Conservation (phyloP, 2,329 filamentous ascomycete species). For the Fusarium sp. region DNA sequence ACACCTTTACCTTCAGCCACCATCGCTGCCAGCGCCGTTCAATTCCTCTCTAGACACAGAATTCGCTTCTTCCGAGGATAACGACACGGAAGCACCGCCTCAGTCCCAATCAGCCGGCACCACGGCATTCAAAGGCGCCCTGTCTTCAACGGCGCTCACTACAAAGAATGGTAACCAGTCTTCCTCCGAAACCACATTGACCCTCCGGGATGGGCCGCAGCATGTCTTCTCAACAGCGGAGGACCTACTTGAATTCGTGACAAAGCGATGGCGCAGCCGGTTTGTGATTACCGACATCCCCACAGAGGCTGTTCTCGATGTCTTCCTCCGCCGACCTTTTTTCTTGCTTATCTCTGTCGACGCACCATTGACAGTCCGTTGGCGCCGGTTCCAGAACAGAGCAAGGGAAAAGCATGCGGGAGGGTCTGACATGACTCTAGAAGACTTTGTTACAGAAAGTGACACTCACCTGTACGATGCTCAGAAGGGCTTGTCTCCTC, state of each 20-base stretch:
- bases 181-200: slow-evolving; percentile 46
- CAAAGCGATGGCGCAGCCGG: slow-evolving; percentile 81
- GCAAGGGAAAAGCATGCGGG: slow-evolving; percentile 37
- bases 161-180: slow-evolving; percentile 46
- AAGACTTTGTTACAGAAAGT: slow-evolving; percentile 68
- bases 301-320: slow-evolving; percentile 78
- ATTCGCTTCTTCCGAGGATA: slow-evolving; percentile 26
- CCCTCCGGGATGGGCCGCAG: slow-evolving; percentile 44
- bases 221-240: slow-evolving; percentile 72
- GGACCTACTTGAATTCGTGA: slow-evolving; percentile 85
- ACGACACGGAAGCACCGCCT: slow-evolving; percentile 19
- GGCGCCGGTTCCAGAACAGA: slow-evolving; percentile 76
- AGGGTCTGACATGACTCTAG: slow-evolving; percentile 58
- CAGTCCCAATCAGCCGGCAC: slow-evolving; percentile 21
- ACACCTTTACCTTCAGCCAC: slow-evolving; percentile 70
- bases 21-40: slow-evolving; percentile 18
- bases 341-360: slow-evolving; percentile 94
- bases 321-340: slow-evolving; percentile 84
- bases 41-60: slow-evolving; percentile 19
- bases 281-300: slow-evolving; percentile 91
- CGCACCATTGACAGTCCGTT: slow-evolving; percentile 86
- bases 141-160: slow-evolving; percentile 47
- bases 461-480: slow-evolving; percentile 83
- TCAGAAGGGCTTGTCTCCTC: slow-evolving; percentile 73
- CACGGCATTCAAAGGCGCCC: slow-evolving; percentile 43